Base-by-base conservation (phyloP, 164 flowering plant genomes). In the Stephania cephalantha region DNA sequence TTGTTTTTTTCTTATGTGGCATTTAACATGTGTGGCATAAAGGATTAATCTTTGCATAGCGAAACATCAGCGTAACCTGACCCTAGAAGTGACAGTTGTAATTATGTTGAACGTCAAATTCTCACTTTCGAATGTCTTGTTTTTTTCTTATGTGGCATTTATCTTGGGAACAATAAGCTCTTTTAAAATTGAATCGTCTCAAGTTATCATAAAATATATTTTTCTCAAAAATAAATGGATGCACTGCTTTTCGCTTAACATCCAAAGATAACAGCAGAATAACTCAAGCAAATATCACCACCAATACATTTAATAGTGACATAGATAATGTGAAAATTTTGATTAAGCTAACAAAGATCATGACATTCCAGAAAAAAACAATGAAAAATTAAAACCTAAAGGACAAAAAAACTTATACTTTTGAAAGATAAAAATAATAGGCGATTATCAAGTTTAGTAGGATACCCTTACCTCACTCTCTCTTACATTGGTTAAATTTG, bases 381-480 rank as follows among this genome's bases (percentile, higher is more conserved):
- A 52, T 6, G 17, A 68, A 5, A 29, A 53, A 53, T 7, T 13
- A 53, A 61, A n/a, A 61, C 7, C 12, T 4, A 18, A 52, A 70
- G 9, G 0, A 46, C 45, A 58, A 29, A 46, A 53, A 7, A 4
- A 46, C 18, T 20, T 31, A 73, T 17, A 48, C n/a, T 13, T 44
- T 22, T 61, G 70, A 73, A 9, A 46, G 15, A 25, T 63, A 69
- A 69, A 68, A 65, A 6, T 42, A 66, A 50, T 42, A 55, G 35
- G 22, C n/a, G 22, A 44, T 42, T 65, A 22, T 7, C 8, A 50
- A 31, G 52, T 22, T 20, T 70, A 53, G 5, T 1, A 70, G 50
- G 58, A 20, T 6, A 73, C 42, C 79, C 95, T 85, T 85, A 95
- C 99, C 65, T 89, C 90, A 53, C 84, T 87, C 74, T 85, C 89